Conservation (phyloP, 352 stramenopile genomes). For the Globisporangium paroecandrum region DNA sequence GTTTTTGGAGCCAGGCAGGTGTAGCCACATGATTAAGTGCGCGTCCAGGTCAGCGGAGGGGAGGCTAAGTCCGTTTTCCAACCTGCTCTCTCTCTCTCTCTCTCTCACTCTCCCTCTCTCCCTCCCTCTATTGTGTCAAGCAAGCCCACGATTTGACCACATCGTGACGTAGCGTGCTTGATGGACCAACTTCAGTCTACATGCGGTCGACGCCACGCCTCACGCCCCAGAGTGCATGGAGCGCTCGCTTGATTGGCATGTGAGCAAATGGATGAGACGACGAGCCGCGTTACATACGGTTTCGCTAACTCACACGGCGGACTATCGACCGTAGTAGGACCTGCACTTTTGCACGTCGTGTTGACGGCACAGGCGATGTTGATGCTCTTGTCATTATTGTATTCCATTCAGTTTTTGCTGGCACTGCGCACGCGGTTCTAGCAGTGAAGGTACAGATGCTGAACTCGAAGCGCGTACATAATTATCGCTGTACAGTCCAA, state of each 20-base stretch:
- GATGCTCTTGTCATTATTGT: not conserved
- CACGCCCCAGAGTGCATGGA: not conserved
- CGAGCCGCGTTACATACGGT: not conserved
- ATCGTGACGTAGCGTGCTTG: not conserved
- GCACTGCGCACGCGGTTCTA: not conserved
- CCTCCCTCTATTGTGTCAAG: not conserved
- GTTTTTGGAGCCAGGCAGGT: not conserved
- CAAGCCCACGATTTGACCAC: not conserved
- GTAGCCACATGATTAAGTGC: conserved; percentile 1
- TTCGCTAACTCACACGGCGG: conserved; percentile 1
- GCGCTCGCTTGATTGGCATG: not conserved
- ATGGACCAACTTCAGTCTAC: not conserved
- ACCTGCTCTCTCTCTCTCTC: no score
- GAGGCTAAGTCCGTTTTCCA: not conserved
- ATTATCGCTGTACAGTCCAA: not conserved
- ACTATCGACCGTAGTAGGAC: not conserved
- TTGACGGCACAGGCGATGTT: not conserved
- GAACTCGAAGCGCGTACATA: not conserved
- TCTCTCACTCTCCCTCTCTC: not conserved
- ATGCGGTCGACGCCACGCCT: not conserved
- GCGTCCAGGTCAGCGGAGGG: not conserved
- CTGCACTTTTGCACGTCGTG: not conserved
- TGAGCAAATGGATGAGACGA: not conserved
- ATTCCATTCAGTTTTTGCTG: not conserved
- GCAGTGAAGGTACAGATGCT: not conserved